Percentiles rank a stretch among this genome's conserved stretches.
Evolutionary conservation across 2,329 filamentous ascomycete genomes (phyloP).

Genomic region (Fusarium torulosum): DNA sequence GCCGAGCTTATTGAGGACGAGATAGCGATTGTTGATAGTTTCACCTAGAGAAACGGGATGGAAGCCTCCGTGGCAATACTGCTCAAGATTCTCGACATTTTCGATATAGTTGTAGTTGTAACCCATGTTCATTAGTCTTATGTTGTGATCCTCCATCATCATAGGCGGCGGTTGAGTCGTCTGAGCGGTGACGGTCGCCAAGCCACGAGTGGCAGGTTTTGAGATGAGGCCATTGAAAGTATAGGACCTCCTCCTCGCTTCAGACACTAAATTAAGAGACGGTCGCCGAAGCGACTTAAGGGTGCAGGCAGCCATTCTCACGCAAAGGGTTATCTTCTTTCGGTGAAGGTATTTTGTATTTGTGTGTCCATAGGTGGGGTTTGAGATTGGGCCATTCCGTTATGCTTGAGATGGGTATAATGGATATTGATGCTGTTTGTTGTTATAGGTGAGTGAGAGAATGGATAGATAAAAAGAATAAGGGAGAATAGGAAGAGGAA

Average conservation of each 20-base stretch:
- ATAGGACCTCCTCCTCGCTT: conserved; percentile 26
- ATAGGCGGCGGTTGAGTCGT: conserved; percentile 22
- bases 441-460: conserved; percentile 9
- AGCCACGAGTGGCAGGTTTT: conserved; percentile 32
- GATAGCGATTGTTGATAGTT: conserved; percentile 43
- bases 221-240: conserved; percentile 25
- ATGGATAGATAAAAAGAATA: neutral
- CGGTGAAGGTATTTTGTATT: conserved; percentile 18
- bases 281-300: conserved; percentile 43
- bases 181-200: conserved; percentile 34
- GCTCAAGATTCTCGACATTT: conserved; percentile 41
- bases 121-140: conserved; percentile 38
- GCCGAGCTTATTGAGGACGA: conserved; percentile 45
- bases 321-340: conserved; percentile 23
- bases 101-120: conserved; percentile 43
- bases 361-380: conserved; percentile 22
- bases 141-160: conserved; percentile 38
- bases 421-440: conserved; percentile 7
- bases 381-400: conserved; percentile 24
- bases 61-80: conserved; percentile 40
- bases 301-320: conserved; percentile 36
- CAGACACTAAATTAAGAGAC: conserved; percentile 31
- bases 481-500: conserved; percentile 1
- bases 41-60: conserved; percentile 40
- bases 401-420: neutral